phyloP scores from a whole-genome alignment of 371 early-diverging fungal genomes.

The Actinomortierella ambigua region DNA sequence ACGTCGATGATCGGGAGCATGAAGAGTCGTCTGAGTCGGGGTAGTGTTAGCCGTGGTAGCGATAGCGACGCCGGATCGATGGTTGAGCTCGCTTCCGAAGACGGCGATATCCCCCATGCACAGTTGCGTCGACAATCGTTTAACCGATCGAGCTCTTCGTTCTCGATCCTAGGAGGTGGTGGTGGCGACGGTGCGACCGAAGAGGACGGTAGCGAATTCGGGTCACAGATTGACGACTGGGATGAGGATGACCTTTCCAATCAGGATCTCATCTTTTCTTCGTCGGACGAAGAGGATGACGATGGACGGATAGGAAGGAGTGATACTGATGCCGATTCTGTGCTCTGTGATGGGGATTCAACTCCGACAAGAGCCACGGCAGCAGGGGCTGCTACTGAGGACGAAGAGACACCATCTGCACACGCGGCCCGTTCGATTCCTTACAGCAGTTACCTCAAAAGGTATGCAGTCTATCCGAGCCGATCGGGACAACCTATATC shows the following conservation, averaged over 20 bases:
- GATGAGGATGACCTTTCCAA: neutral
- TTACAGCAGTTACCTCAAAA: slow-evolving; percentile 67
- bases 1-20: too few relatives aligned
- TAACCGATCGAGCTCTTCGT: too few relatives aligned
- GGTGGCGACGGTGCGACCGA: slow-evolving; percentile 4
- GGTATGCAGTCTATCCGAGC: slow-evolving; percentile 55
- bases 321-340: slow-evolving; percentile 6
- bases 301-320: too few relatives aligned
- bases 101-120: neutral
- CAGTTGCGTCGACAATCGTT: too few relatives aligned
- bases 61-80: slow-evolving; percentile 14
- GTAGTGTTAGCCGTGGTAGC: slow-evolving; percentile 31
- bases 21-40: too few relatives aligned
- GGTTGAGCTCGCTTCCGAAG: slow-evolving; percentile 24
- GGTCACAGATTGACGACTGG: slow-evolving; percentile 1
- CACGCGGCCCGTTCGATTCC: slow-evolving; percentile 73
- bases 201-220: slow-evolving; percentile 3
- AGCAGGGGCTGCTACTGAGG: slow-evolving; percentile 22
- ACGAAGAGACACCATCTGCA: slow-evolving; percentile 24
- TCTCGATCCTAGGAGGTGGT: too few relatives aligned
- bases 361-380: slow-evolving; percentile 10
- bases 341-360: slow-evolving; percentile 10
- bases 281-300: slow-evolving; percentile 18
- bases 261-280: neutral
- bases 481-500: slow-evolving; percentile 15